phyloP scores from a whole-genome alignment of 2,329 filamentous ascomycete species.

The Aspergillus sergii region DNA sequence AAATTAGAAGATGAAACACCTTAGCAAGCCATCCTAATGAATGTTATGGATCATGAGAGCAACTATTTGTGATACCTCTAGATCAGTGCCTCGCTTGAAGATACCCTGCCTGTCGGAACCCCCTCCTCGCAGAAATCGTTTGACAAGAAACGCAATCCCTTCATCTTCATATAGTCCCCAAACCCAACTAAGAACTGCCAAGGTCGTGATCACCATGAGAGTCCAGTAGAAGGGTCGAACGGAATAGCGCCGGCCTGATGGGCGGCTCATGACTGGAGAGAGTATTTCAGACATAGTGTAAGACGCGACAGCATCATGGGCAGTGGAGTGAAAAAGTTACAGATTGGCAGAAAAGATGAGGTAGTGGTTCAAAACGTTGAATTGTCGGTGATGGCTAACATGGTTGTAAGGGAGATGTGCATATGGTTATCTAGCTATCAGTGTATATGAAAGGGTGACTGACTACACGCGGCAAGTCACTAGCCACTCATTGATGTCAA shows the following conservation, averaged over 20 bases:
- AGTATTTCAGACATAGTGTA: conserved; percentile 29
- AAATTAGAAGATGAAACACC: not conserved
- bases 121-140: not conserved
- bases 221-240: conserved; percentile 51
- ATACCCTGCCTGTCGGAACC: conserved; percentile 8
- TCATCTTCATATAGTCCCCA: conserved; percentile 7
- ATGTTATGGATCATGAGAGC: not conserved
- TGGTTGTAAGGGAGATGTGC: not conserved
- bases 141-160: not conserved
- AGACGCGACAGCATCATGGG: conserved; percentile 32
- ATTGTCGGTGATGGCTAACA: not conserved
- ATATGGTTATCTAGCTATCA: not conserved
- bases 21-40: conserved; percentile 6
- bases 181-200: conserved; percentile 36
- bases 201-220: conserved; percentile 39
- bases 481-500: conserved; percentile 9
- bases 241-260: conserved; percentile 39
- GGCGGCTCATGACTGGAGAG: conserved; percentile 23
- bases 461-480: not conserved
- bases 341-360: not conserved
- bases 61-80: conserved; percentile 27
- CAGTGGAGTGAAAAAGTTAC: conserved; percentile 4
- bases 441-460: not conserved
- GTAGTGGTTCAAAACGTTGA: not conserved
- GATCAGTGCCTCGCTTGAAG: conserved; percentile 24